Evolutionary conservation across 2,329 filamentous ascomycete genomes (phyloP).

Genomic region (Neopestalotiopsis sp.): DNA sequence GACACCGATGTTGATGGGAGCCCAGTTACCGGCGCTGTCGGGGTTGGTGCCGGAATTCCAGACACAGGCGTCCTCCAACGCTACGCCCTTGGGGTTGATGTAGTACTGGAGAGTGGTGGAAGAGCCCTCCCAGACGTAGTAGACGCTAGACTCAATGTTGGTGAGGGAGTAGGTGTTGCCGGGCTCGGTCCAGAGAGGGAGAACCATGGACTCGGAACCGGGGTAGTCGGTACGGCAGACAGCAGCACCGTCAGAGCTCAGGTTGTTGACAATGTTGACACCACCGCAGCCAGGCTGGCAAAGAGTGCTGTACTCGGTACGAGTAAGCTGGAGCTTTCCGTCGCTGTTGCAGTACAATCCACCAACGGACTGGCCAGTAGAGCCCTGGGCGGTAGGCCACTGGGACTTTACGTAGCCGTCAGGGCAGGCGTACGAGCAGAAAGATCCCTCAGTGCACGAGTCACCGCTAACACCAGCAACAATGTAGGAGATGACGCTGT

Average conservation of each 20-base stretch:
- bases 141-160: slow-evolving; percentile 73
- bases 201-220: slow-evolving; percentile 85
- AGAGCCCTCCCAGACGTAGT: slow-evolving; percentile 79
- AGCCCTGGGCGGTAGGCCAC: slow-evolving; percentile 81
- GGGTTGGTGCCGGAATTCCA: slow-evolving; percentile 65
- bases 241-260: slow-evolving; percentile 64
- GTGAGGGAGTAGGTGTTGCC: slow-evolving; percentile 69
- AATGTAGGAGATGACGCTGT: slow-evolving; percentile 67
- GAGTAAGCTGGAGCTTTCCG: slow-evolving; percentile 80
- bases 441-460: slow-evolving; percentile 65
- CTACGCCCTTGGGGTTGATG: slow-evolving; percentile 81
- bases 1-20: slow-evolving; percentile 85
- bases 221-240: slow-evolving; percentile 98
- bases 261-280: slow-evolving; percentile 77
- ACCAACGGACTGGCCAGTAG: slow-evolving; percentile 83
- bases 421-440: slow-evolving; percentile 96
- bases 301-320: slow-evolving; percentile 68
- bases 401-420: slow-evolving; percentile 90
- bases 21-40: slow-evolving; percentile 78
- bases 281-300: slow-evolving; percentile 76
- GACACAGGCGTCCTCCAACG: slow-evolving; percentile 71
- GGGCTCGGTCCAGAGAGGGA: slow-evolving; percentile 71
- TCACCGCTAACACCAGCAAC: slow-evolving; percentile 66
- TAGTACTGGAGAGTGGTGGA: slow-evolving; percentile 91
- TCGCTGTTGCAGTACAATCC: slow-evolving; percentile 79